These are phyloP conservation scores for Ceratocystis ficicola DNA, from an alignment of 2,329 filamentous ascomycete species.

Conservation along the genomic window DNA sequence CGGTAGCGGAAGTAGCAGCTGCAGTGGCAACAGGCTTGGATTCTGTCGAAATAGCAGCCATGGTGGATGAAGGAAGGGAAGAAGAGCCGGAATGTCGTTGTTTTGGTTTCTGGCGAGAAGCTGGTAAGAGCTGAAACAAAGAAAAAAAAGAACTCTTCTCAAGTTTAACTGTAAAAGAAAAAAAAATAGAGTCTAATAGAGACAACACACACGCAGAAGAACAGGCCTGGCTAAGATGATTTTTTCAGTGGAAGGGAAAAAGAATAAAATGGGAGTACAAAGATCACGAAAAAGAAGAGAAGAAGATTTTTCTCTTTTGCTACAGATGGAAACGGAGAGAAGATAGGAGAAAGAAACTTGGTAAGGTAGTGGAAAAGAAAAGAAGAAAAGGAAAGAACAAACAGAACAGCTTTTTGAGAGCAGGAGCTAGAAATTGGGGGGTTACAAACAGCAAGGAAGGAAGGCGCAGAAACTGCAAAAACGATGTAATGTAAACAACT, in stretches of 20 bases:
- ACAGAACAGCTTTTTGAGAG: background rate
- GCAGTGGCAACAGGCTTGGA: constrained; percentile 2
- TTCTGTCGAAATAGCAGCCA: constrained; percentile 14
- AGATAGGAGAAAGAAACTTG: background rate
- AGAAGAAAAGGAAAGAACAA: background rate
- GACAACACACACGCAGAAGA: background rate
- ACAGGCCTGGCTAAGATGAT: constrained; percentile 3
- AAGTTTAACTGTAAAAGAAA: constrained; percentile 1
- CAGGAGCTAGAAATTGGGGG: constrained; percentile 1
- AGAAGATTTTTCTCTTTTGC: background rate
- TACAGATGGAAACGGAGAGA: background rate
- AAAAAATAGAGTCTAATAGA: constrained; percentile 10
- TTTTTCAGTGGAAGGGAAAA: background rate
- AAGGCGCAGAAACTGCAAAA: background rate
- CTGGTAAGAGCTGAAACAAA: constrained; percentile 7
- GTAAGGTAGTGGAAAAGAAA: background rate
- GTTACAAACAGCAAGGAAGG: background rate
- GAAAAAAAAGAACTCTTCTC: background rate
- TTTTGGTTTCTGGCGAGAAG: background rate
- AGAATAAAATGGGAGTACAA: constrained; percentile 2
- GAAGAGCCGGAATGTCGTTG: constrained; percentile 26
- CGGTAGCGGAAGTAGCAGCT: background rate
- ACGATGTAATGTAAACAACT: background rate
- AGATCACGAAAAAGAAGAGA: background rate
- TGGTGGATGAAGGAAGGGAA: background rate